Base-by-base conservation (phyloP, 1,139 yeast species). In the Hanseniaspora gamundiae region DNA sequence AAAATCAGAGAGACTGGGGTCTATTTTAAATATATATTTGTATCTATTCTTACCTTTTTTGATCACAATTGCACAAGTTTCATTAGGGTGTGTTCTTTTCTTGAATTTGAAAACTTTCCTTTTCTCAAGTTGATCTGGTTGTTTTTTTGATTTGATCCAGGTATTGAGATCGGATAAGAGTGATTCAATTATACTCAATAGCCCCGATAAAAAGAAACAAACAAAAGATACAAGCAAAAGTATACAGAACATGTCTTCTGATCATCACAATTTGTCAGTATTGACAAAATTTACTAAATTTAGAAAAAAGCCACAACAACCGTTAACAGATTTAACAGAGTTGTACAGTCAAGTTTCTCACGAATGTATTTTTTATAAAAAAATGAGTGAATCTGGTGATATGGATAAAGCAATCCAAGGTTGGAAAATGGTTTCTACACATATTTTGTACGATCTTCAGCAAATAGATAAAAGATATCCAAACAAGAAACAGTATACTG, bases 351-450 rank as follows among this genome's bases (percentile, higher is more conserved):
- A 76, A 49, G 67, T 77, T 47, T 80, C 84, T 45, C 73, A 74
- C 53, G 66, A 67, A 46, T 70, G 84, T 11, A 67, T 80, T 44
- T 67, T 70, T 50, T 75, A 78, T 57, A 57, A 78, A 42, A 68
- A 74, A 5, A 56, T 74, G 22, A 88, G 81, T 54, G 81, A 80
- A 48, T 64, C 67, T 19, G 67, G 70, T 35, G 67, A 71, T 19
- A 61, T 68, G 42, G 74, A 69, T 45, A 75, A 70, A 19, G 83
- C 88, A 1, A 61, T 78, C 26, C 74, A 72, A 51, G 87, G 87
- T 2, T 81, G 88, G 88, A 79, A 77, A 53, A 68, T 78, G 8
- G 61, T 81, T 17, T 84, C 78, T 51, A 76, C 83, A 2, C 70
- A 74, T 43, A 67, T 78, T 10, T 65, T 76, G 43, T 75, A 66